Conservation (phyloP, 805 yeast species). For the Myxozyma monticola region DNA sequence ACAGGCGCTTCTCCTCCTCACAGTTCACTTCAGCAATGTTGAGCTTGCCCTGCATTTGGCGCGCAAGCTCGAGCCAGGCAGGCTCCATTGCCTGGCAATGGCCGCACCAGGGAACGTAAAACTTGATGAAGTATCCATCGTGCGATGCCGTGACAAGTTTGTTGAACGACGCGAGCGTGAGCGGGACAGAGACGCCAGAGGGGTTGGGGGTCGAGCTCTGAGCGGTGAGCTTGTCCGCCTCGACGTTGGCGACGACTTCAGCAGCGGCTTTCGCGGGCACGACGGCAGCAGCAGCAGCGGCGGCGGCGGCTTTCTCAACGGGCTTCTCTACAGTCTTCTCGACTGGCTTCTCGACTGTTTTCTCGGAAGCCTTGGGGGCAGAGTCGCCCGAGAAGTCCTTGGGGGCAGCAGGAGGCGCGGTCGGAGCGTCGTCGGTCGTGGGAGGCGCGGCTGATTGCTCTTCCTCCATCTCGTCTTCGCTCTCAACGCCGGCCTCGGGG, state of each 20-base stretch:
- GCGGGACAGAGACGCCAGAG: constrained; percentile 39
- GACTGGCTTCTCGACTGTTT: neutral
- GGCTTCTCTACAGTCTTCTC: constrained; percentile 7
- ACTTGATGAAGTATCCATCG: constrained; percentile 45
- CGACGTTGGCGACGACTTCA: constrained; percentile 8
- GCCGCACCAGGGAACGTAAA: constrained; percentile 44
- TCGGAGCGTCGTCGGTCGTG: neutral
- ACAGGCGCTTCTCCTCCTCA: constrained; percentile 37
- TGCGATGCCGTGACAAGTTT: constrained; percentile 33
- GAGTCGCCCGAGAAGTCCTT: constrained; percentile 8
- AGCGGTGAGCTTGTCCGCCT: constrained; percentile 4
- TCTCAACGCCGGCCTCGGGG: constrained; percentile 1
- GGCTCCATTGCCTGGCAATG: constrained; percentile 42
- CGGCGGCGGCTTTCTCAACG: constrained; percentile 16
- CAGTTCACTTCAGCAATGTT: constrained; percentile 47
- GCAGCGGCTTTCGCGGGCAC: constrained; percentile 10
- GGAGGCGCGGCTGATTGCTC: too few relatives aligned
- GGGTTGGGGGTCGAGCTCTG: constrained; percentile 36
- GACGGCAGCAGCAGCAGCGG: constrained; percentile 7
- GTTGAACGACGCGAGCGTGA: constrained; percentile 36
- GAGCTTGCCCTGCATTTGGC: constrained; percentile 35
- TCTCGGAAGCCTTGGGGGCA: neutral
- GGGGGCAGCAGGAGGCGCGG: constrained; percentile 4
- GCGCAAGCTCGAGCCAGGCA: constrained; percentile 42
- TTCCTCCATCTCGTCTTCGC: constrained; percentile 3